Evolutionary conservation across 2,329 filamentous ascomycete genomes (phyloP).

Genomic region (Fusarium poae): DNA sequence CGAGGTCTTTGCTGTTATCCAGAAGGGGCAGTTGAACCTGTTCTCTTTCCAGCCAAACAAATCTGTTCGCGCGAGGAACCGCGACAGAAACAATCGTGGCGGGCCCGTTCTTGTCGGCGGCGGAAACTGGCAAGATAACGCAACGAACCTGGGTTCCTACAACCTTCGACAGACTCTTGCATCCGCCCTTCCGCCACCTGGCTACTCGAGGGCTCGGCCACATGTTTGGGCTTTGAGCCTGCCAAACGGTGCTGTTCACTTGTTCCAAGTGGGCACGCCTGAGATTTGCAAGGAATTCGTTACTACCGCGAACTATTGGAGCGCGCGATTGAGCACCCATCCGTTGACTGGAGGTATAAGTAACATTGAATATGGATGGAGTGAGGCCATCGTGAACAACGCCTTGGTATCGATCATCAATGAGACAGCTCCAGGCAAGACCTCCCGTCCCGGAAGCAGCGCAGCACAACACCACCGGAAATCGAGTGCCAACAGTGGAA

Average conservation of each 20-base stretch:
- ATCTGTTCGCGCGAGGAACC: slow-evolving; percentile 76
- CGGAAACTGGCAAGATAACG: slow-evolving; percentile 98
- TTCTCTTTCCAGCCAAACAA: slow-evolving; percentile 93
- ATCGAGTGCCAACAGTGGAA: slow-evolving; percentile 64
- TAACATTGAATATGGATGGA: slow-evolving; percentile 98
- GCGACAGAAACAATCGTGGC: slow-evolving; percentile 63
- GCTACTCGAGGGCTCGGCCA: slow-evolving; percentile 89
- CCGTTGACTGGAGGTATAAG: slow-evolving; percentile 92
- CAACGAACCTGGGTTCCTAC: slow-evolving; percentile 88
- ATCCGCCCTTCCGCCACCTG: slow-evolving; percentile 87
- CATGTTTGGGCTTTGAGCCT: slow-evolving; percentile 95
- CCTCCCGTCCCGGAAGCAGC: slow-evolving; percentile 65
- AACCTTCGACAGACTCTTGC: slow-evolving; percentile 91
- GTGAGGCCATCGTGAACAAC: slow-evolving; percentile 81
- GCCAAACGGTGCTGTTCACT: slow-evolving; percentile 91
- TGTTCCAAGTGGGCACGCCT: slow-evolving; percentile 97
- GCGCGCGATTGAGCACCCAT: slow-evolving; percentile 91
- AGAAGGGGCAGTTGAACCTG: slow-evolving; percentile 92
- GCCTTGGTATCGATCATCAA: slow-evolving; percentile 66
- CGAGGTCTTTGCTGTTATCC: slow-evolving; percentile 95
- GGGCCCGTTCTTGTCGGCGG: slow-evolving; percentile 81
- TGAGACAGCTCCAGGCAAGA: slow-evolving; percentile 57
- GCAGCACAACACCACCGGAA: slow-evolving; percentile 56
- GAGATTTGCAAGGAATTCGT: slow-evolving; percentile 97
- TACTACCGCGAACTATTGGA: slow-evolving; percentile 96